Percentiles rank a stretch among this genome's conserved stretches.
Conservation (phyloP, 345 rosid species). For the Clausena lansium region DNA sequence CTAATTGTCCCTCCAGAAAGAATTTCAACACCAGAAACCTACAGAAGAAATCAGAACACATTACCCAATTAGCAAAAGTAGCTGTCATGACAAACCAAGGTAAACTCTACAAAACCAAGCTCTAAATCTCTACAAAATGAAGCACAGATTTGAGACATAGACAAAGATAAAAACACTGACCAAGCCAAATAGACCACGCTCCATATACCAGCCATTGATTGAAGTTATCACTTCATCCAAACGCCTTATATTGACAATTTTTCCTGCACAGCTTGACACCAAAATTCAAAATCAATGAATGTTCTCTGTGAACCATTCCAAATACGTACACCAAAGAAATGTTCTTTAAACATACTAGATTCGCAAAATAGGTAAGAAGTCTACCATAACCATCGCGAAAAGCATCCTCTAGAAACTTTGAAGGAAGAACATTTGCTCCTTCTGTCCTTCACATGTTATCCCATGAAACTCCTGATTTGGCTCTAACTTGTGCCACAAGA, state of each 20-base stretch:
- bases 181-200: slow-evolving; percentile 92
- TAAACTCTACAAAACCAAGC: neutral
- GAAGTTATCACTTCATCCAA: slow-evolving; percentile 86
- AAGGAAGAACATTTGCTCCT: slow-evolving; percentile 95
- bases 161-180: slow-evolving; percentile 37
- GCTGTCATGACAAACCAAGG: neutral
- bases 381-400: slow-evolving; percentile 73
- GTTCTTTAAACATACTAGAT: neutral
- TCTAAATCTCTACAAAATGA: neutral
- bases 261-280: slow-evolving; percentile 88
- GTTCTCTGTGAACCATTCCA: slow-evolving; percentile 23
- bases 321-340: slow-evolving; percentile 5
- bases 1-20: slow-evolving; percentile 91
- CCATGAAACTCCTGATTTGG: slow-evolving; percentile 94
- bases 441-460: slow-evolving; percentile 85
- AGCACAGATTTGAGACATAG: neutral
- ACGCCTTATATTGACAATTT: slow-evolving; percentile 79
- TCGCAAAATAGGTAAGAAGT: slow-evolving; percentile 18
- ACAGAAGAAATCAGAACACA: slow-evolving; percentile 8
- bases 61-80: neutral
- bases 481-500: slow-evolving; percentile 85
- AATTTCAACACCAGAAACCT: slow-evolving; percentile 89
- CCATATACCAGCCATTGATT: slow-evolving; percentile 92
- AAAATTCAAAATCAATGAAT: slow-evolving; percentile 46
- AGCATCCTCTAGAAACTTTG: slow-evolving; percentile 78